Evolutionary conservation across 495 filamentous ascomycete species (phyloP), one percentile per base, ranked within the genome.

Genomic region (Xylaria venustula): DNA sequence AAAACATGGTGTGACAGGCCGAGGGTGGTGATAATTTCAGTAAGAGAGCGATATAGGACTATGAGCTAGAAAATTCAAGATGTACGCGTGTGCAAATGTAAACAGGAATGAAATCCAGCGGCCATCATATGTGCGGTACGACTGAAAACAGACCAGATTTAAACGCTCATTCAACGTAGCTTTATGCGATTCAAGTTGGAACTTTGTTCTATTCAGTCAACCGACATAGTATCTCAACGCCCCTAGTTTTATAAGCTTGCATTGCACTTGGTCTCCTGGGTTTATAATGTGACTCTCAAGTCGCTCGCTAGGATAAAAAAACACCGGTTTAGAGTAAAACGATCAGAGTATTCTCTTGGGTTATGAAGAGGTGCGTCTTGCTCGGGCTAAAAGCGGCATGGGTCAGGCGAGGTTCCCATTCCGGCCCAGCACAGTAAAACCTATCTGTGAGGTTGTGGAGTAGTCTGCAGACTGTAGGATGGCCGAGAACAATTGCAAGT

Each of bases 1-100:
- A 64, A 58, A 55, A 62, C 57, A 66, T 64, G 19, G 34, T 55
- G 46, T 58, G 45, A 57, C 36, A 22, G 42, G 41, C 52, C 53
- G 36, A 57, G 37, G 23, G 53, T 17, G 34, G 42, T 63, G 53
- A 61, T 54, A 15, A 47, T 55, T 41, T 19, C 44, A 17, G 47
- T 25, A 61, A 48, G 49, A 32, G 60, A 41, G 34, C 8, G 34
- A 63, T 52, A 20, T 57, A 48, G 36, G 52, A 34, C 30, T 47
- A 2, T 26, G 40, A 42, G 40, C 15, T 42, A 14, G 40, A 42
- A 7, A 42, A 42, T 42, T 42, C n/a, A 42, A 42, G 40, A 42
- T 42, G 40, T 42, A 42, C 40, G 40, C 40, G 40, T 42, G 40
- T 42, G n/a, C 40, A 14, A 42, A 42, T 42, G 40, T 42, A 14